These are phyloP conservation scores for Didymella glomerata DNA, from an alignment of 2,329 filamentous ascomycete genomes.

Conservation along the genomic window DNA sequence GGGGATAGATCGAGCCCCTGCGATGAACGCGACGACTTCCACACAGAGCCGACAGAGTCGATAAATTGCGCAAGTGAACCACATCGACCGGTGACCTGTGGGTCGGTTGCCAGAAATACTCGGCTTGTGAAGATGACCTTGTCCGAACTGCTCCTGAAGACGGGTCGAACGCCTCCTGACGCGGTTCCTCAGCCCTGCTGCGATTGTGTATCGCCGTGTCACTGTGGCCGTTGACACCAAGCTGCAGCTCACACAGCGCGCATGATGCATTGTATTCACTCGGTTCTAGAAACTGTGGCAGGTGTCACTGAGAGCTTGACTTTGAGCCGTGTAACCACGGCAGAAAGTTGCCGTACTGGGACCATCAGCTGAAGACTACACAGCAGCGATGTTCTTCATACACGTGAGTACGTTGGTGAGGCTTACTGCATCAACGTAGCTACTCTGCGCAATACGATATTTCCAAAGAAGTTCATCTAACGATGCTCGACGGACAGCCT, in stretches of 20 bases:
- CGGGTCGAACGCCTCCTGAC: conserved; percentile 4
- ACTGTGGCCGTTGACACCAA: conserved; percentile 4
- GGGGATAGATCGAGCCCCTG: conserved; percentile 10
- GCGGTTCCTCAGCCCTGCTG: conserved; percentile 1
- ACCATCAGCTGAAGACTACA: not conserved
- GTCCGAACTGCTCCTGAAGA: conserved; percentile 15
- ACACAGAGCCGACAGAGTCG: conserved; percentile 6
- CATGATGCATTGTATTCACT: conserved; percentile 6
- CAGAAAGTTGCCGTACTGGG: not conserved
- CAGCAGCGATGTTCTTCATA: not conserved
- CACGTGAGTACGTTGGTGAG: not conserved
- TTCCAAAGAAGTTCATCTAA: not conserved
- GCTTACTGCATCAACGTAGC: not conserved
- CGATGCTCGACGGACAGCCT: not conserved
- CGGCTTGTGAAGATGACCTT: conserved; percentile 7
- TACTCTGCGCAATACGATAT: not conserved
- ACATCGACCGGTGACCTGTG: conserved; percentile 13
- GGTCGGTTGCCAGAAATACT: conserved; percentile 8
- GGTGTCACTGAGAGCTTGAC: conserved; percentile 17
- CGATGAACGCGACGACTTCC: conserved; percentile 8
- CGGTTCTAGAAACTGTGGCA: conserved; percentile 15
- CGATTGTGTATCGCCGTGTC: conserved; percentile 11
- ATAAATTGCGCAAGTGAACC: conserved; percentile 19
- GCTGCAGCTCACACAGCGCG: conserved; percentile 10
- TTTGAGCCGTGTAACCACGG: conserved; percentile 5